Evolutionary conservation across 768 basidiomycete genomes (phyloP), one percentile per base, ranked within the genome.

Genomic region (Rubroboletus satanas): DNA sequence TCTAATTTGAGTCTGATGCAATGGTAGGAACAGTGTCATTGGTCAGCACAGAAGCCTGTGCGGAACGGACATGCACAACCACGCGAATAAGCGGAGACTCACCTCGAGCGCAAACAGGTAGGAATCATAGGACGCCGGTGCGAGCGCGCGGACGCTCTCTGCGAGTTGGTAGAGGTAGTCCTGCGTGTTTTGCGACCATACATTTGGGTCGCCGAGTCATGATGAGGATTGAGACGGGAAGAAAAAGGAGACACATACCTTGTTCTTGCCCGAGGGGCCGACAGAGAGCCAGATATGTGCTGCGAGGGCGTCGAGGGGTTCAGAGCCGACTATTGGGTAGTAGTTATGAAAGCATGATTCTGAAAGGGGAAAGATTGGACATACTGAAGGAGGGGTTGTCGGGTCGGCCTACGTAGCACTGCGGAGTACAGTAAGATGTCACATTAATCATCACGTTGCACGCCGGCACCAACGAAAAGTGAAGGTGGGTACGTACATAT

Each of bases 231-330:
- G 45, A 18, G 9, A n/a, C 12, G 12, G 2, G n/a, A 15, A 15
- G 26, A 17, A 17, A 18, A n/a, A 9, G 26, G 5, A 11, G 15
- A 18, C 14, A 4, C 3, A 7, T 39, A 89, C 93, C 77, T 93
- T 95, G 75, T 98, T 98, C 3, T 75, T 81, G 0, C 95, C 95
- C 0, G 94, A 97, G 0, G 94, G 93, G 1, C 95, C 95, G 0
- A 83, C 78, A 0, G 88, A 85, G 26, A 71, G 69, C 80, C 84
- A 87, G 47, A 98, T 96, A 4, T 75, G 75, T 32, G 79, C 63
- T 0, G 92, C 84, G 5, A 95, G 81, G 3, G 62, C 52, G 37
- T 84, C 81, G n/a, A 93, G 73, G 0, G 88, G 83, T 67, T 95
- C 90, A 7, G 88, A 85, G 3, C 91, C 94, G 45, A 93, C 94